Percentiles rank a stretch among this genome's conserved stretches.
Conservation (phyloP, 306 rosid species). For the Adenanthera pavonina region DNA sequence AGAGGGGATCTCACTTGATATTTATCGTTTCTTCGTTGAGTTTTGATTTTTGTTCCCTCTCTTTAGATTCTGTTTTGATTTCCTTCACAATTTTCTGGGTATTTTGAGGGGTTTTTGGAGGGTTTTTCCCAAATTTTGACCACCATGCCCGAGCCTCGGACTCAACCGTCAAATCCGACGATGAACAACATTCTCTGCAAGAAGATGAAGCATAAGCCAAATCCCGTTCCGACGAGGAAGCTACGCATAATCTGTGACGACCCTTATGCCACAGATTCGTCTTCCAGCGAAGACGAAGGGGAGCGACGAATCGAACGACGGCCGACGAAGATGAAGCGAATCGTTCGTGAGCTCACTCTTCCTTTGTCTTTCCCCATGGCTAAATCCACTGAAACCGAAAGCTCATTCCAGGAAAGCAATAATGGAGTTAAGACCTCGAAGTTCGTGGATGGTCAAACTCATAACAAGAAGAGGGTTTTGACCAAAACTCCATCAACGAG, state of each 20-base stretch:
- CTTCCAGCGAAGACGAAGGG: slow-evolving; percentile 70
- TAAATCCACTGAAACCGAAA: slow-evolving; percentile 42
- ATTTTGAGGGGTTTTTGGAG: slow-evolving; percentile 49
- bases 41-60: neutral
- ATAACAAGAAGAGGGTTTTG: slow-evolving; percentile 41
- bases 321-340: slow-evolving; percentile 40
- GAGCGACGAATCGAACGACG: neutral
- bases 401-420: slow-evolving; percentile 52
- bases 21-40: slow-evolving; percentile 5
- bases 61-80: neutral
- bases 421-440: slow-evolving; percentile 30
- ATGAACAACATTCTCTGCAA: neutral
- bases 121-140: slow-evolving; percentile 6
- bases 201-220: slow-evolving; percentile 33
- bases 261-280: slow-evolving; percentile 81
- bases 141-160: slow-evolving; percentile 49
- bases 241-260: slow-evolving; percentile 66
- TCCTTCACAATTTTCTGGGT: slow-evolving; percentile 28
- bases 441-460: neutral
- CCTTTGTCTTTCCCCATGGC: slow-evolving; percentile 32
- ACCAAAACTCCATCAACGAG: slow-evolving; percentile 33
- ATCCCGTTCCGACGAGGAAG: slow-evolving; percentile 40
- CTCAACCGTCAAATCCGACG: slow-evolving; percentile 11
- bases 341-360: slow-evolving; percentile 50
- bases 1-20: slow-evolving; percentile 72